These are phyloP conservation scores for Candida albicans DNA, from an alignment of 1,139 yeast species.

Conservation along the genomic window DNA sequence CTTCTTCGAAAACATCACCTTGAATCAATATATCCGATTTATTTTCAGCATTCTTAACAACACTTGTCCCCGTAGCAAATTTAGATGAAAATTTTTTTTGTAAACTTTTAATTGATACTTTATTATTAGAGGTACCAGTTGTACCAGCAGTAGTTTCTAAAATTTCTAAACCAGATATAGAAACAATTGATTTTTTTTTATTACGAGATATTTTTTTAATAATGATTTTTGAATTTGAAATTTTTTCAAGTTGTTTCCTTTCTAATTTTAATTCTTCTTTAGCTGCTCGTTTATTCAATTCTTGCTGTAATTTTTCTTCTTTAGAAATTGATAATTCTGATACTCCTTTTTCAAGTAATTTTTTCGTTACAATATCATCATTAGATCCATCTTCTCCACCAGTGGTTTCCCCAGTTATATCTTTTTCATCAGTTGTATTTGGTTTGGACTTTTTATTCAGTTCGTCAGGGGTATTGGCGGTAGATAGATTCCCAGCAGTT, in stretches of 20 bases:
- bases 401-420: no score
- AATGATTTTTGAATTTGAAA: constrained; percentile 68
- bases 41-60: constrained; percentile 88
- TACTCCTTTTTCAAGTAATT: no score
- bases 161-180: constrained; percentile 85
- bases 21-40: constrained; percentile 90
- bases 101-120: no score
- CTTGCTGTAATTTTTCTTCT: constrained; percentile 79
- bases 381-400: no score
- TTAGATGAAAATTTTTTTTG: constrained; percentile 79
- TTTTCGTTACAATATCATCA: no score
- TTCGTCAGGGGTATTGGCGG: no score
- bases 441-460: no score
- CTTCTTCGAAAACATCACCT: constrained; percentile 95
- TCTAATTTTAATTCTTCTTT: constrained; percentile 89
- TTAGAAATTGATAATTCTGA: constrained; percentile 25
- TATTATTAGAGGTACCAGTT: constrained; percentile 50
- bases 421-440: no score
- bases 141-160: constrained; percentile 89
- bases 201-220: constrained; percentile 90
- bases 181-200: constrained; percentile 83
- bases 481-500: background rate
- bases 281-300: constrained; percentile 79
- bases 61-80: constrained; percentile 96
- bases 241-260: constrained; percentile 75